These are phyloP conservation scores for Pythium inflatum DNA, from an alignment of 352 stramenopile genomes.

Conservation along the genomic window DNA sequence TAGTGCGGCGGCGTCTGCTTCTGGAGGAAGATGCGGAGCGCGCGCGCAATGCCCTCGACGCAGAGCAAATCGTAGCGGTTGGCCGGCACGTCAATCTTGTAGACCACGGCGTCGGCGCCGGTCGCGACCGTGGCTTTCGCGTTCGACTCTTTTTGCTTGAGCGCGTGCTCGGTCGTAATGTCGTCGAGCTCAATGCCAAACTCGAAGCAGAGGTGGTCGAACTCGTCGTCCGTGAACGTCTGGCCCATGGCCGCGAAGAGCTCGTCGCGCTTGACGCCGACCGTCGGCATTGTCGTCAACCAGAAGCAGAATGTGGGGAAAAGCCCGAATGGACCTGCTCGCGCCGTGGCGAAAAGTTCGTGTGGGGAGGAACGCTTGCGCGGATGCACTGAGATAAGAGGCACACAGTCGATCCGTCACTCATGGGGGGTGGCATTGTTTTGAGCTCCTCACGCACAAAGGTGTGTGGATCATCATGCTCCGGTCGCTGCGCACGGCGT, in stretches of 20 bases:
- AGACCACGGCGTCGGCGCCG: constrained; percentile 93
- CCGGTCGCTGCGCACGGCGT: constrained; percentile 34
- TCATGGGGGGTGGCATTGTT: too few species aligned
- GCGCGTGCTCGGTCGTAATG: constrained; percentile 87
- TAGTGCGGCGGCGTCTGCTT: constrained; percentile 93
- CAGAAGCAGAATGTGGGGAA: background rate
- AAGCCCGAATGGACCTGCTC: too few species aligned
- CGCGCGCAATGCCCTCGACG: constrained; percentile 97
- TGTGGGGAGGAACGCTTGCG: constrained; percentile 29
- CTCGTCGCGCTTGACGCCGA: constrained; percentile 96
- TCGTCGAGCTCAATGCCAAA: constrained; percentile 99
- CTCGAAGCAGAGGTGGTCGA: constrained; percentile 99
- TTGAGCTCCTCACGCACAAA: too few species aligned
- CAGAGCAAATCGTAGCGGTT: constrained; percentile 99
- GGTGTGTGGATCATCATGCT: constrained; percentile 18
- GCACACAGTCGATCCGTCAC: background rate
- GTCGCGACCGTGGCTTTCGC: constrained; percentile 44
- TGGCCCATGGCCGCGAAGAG: constrained; percentile 97
- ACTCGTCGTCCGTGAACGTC: constrained; percentile 98
- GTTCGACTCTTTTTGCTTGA: constrained; percentile 86
- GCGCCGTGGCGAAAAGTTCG: constrained; percentile 30
- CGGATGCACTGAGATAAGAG: constrained; percentile 27
- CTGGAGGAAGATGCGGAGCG: constrained; percentile 97
- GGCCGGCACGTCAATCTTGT: constrained; percentile 99
- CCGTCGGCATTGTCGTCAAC: constrained; percentile 98